Evolutionary conservation across 129 eudicot species (phyloP).

Genomic region (Erigeron canadensis): DNA sequence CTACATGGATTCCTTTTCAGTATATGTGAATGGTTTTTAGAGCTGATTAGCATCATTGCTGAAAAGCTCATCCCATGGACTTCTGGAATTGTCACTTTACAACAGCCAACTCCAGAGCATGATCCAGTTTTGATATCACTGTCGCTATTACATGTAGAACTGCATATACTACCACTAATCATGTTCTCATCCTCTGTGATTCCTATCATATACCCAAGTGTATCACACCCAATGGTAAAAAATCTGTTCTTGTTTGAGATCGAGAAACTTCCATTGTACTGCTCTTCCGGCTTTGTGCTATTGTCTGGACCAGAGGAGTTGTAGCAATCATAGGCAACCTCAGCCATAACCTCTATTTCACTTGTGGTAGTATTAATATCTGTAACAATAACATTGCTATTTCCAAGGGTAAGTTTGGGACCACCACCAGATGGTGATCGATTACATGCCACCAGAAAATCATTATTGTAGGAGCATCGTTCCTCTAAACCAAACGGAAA

Average conservation of each 20-base stretch:
- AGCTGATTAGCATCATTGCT: no score
- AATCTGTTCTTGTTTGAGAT: conserved; percentile 29
- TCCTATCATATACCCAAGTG: no score
- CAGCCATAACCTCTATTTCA: conserved; percentile 10
- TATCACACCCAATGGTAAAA: conserved; percentile 34
- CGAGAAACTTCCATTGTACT: neutral
- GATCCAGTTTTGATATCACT: conserved; percentile 13
- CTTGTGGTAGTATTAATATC: conserved; percentile 1
- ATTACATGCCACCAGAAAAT: conserved; percentile 26
- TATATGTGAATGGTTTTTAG: no score
- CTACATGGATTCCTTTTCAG: no score
- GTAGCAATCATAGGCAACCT: conserved; percentile 25
- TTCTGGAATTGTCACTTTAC: no score
- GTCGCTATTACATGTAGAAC: neutral
- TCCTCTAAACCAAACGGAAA: conserved; percentile 32
- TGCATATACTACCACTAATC: no score
- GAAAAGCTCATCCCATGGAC: no score
- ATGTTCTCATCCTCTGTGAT: no score
- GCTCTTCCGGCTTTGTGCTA: neutral
- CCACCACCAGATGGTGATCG: conserved; percentile 2
- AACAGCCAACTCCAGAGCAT: conserved; percentile 39
- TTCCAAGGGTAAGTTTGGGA: neutral
- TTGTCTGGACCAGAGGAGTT: neutral
- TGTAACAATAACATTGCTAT: neutral
- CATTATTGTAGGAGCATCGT: conserved; percentile 11